Evolutionary conservation across 345 rosid species (phyloP).

Genomic region (Luvunga scandens): DNA sequence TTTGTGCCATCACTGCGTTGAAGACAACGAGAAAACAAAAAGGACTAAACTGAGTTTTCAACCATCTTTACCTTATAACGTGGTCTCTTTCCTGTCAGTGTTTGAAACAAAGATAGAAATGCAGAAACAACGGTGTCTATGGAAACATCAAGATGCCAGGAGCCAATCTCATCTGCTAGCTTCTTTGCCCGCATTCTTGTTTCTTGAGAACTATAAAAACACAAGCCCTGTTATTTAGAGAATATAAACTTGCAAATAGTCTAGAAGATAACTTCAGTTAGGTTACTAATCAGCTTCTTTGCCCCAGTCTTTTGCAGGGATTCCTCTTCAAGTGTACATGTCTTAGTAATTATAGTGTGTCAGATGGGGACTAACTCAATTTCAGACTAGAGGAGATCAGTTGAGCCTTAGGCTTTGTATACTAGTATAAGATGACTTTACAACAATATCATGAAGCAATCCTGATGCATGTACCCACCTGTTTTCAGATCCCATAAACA

Average conservation of each 20-base stretch:
- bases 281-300: neutral
- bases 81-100: constrained; percentile 79
- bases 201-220: constrained; percentile 63
- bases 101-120: constrained; percentile 67
- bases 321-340: neutral
- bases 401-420: neutral
- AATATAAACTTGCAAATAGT: neutral
- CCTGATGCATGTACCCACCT: constrained; percentile 46
- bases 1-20: neutral
- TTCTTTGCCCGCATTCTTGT: constrained; percentile 73
- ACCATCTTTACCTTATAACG: constrained; percentile 61
- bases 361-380: neutral
- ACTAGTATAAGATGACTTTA: neutral
- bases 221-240: constrained; percentile 2
- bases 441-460: neutral
- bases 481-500: constrained; percentile 93
- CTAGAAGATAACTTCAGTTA: neutral
- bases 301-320: neutral
- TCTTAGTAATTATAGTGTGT: neutral
- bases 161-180: constrained; percentile 86
- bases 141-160: constrained; percentile 90
- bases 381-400: neutral
- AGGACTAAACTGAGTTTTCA: neutral
- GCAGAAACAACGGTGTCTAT: constrained; percentile 87
- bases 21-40: neutral